Conservation (phyloP, 1,284 basidiomycete genomes). For the Phlebopus sp. region DNA sequence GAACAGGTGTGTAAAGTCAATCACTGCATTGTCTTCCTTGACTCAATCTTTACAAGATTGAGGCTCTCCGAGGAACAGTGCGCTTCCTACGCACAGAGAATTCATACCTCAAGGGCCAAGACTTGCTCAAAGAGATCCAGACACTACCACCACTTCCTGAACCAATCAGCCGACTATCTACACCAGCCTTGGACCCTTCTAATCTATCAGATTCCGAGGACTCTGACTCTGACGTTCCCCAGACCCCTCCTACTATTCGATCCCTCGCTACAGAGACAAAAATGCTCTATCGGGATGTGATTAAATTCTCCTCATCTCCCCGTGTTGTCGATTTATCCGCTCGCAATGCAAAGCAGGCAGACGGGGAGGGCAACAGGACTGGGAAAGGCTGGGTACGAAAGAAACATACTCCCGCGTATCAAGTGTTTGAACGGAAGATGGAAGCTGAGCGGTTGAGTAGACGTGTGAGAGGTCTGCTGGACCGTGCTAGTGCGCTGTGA, state of each 20-base stretch:
- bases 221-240: conserved; percentile 49
- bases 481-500: conserved; percentile 45
- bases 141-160: conserved; percentile 62
- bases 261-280: conserved; percentile 79
- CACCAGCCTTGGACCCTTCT: conserved; percentile 63
- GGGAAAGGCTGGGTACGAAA: conserved; percentile 64
- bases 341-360: conserved; percentile 48
- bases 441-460: conserved; percentile 69
- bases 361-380: conserved; percentile 37
- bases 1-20: conserved; percentile 61
- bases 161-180: conserved; percentile 45
- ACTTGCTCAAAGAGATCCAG: conserved; percentile 80
- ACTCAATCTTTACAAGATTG: conserved; percentile 56
- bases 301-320: conserved; percentile 75
- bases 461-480: conserved; percentile 66
- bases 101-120: conserved; percentile 86
- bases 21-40: conserved; percentile 2
- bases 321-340: conserved; percentile 79
- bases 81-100: conserved; percentile 91
- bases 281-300: conserved; percentile 77
- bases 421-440: conserved; percentile 72
- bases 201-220: conserved; percentile 62
- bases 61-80: conserved; percentile 86
- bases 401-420: conserved; percentile 75
- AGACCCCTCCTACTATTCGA: conserved; percentile 53